Evolutionary conservation across 202 grass and related monocot species (phyloP).

Genomic region (Sporobolus alterniflorus): DNA sequence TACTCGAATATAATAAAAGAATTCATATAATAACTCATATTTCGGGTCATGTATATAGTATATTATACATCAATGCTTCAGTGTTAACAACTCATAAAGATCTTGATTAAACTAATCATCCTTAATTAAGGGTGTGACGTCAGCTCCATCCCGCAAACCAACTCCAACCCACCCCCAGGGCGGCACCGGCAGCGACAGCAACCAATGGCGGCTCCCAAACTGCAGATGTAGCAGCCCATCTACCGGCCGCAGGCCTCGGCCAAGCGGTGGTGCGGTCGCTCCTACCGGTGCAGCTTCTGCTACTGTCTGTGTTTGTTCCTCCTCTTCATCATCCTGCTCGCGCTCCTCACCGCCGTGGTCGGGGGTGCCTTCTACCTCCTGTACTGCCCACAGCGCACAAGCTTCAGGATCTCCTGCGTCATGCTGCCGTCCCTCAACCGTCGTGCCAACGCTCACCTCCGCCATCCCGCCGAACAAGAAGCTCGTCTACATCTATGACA

Average conservation of each 20-base stretch:
- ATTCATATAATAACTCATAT: too few species aligned
- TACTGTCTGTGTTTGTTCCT: conserved; percentile 71
- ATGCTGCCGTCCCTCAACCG: too few species aligned
- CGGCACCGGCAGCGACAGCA: too few species aligned
- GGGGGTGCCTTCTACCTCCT: conserved; percentile 78
- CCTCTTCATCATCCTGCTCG: conserved; percentile 47
- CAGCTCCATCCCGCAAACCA: too few species aligned
- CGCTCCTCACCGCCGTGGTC: conserved; percentile 56
- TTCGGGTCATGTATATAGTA: too few species aligned
- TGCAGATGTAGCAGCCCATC: conserved; percentile 76
- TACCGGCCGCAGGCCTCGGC: conserved; percentile 56
- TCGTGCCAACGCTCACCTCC: conserved; percentile 50
- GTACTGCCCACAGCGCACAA: conserved; percentile 78
- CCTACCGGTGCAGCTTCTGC: conserved; percentile 64
- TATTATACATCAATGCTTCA: too few species aligned
- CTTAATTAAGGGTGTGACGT: too few species aligned
- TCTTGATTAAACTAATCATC: too few species aligned
- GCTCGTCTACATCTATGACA: conserved; percentile 76
- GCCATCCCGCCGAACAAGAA: conserved; percentile 83
- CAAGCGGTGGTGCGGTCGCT: conserved; percentile 46
- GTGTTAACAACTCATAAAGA: too few species aligned
- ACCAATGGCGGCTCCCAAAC: conserved; percentile 67
- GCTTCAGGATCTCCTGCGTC: conserved; percentile 75
- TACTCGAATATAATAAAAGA: too few species aligned
- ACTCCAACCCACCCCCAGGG: too few species aligned